A percentile compares a stretch with the other conserved stretches of the same genome.
Evolutionary conservation across 345 rosid genomes (phyloP).

Genomic region (Rhizophora apiculata): DNA sequence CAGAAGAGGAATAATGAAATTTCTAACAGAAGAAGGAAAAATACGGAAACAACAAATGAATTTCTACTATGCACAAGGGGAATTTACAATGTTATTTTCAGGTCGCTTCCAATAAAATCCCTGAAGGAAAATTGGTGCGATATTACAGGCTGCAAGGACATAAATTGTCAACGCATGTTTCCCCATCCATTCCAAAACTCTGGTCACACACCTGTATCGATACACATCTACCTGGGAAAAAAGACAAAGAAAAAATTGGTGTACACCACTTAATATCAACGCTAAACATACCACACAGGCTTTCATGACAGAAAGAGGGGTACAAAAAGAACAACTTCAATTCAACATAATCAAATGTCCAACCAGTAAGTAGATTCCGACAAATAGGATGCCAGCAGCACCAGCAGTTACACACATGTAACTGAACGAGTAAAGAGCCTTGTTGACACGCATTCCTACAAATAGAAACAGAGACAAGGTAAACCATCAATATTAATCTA

Average conservation of each 20-base stretch:
- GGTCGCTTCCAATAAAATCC: slow-evolving; percentile 83
- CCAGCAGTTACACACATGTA: slow-evolving; percentile 72
- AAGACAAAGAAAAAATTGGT: too few species aligned
- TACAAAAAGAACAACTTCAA: not conserved
- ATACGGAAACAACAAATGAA: too few species aligned
- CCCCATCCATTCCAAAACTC: slow-evolving; percentile 84
- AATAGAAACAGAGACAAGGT: slow-evolving; percentile 7
- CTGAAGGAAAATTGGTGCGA: slow-evolving; percentile 57
- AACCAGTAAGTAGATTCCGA: slow-evolving; percentile 67
- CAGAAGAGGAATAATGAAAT: not conserved
- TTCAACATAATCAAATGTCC: slow-evolving; percentile 6
- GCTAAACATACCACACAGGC: not conserved
- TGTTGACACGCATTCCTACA: slow-evolving; percentile 79
- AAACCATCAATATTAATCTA: not conserved
- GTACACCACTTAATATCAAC: not conserved
- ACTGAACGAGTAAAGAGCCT: slow-evolving; percentile 79
- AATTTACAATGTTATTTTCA: slow-evolving; percentile 58
- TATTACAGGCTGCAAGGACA: slow-evolving; percentile 60
- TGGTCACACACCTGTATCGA: slow-evolving; percentile 43
- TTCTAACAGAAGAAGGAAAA: too few species aligned
- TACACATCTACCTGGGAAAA: slow-evolving; percentile 52
- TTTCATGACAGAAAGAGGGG: not conserved
- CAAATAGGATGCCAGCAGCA: slow-evolving; percentile 68
- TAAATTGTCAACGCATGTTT: slow-evolving; percentile 66
- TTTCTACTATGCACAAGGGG: too few species aligned